phyloP scores from a whole-genome alignment of 257 asterid genomes.

The Schizonepeta tenuifolia region DNA sequence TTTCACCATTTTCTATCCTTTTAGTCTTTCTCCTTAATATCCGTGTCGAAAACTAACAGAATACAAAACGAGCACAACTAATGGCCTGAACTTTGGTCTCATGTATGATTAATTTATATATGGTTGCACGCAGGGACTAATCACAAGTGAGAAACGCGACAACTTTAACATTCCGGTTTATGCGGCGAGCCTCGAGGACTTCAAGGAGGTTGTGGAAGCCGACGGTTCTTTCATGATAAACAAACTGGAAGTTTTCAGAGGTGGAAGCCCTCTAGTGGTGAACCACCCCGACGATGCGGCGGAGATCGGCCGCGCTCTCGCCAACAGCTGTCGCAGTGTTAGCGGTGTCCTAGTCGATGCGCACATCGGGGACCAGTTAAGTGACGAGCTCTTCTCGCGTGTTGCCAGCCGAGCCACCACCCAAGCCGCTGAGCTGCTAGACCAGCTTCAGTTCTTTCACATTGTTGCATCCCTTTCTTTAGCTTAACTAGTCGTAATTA shows the following conservation, averaged over 20 bases:
- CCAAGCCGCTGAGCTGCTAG: constrained; percentile 75
- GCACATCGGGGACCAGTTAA: constrained; percentile 76
- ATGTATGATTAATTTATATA: no score
- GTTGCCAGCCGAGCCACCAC: constrained; percentile 66
- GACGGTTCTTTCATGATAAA: constrained; percentile 70
- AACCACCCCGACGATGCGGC: constrained; percentile 74
- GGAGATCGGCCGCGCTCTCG: constrained; percentile 88
- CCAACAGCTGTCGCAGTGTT: constrained; percentile 84
- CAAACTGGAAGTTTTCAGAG: constrained; percentile 74
- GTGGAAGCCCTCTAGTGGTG: constrained; percentile 96
- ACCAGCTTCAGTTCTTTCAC: constrained; percentile 83
- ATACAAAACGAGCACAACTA: no score
- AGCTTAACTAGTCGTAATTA: constrained; percentile 33
- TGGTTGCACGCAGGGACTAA: constrained; percentile 56
- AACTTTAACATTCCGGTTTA: constrained; percentile 87
- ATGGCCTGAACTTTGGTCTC: no score
- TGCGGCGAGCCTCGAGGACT: constrained; percentile 89
- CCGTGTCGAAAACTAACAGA: no score
- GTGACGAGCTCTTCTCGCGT: constrained; percentile 74
- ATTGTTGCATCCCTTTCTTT: constrained; percentile 91
- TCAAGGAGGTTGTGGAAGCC: constrained; percentile 87
- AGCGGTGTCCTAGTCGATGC: constrained; percentile 94
- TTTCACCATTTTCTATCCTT: no score
- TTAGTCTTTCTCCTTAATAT: no score
- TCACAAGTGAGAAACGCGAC: constrained; percentile 76